phyloP scores from a whole-genome alignment of 2,329 filamentous ascomycete genomes.

The Thielaviopsis populi region DNA sequence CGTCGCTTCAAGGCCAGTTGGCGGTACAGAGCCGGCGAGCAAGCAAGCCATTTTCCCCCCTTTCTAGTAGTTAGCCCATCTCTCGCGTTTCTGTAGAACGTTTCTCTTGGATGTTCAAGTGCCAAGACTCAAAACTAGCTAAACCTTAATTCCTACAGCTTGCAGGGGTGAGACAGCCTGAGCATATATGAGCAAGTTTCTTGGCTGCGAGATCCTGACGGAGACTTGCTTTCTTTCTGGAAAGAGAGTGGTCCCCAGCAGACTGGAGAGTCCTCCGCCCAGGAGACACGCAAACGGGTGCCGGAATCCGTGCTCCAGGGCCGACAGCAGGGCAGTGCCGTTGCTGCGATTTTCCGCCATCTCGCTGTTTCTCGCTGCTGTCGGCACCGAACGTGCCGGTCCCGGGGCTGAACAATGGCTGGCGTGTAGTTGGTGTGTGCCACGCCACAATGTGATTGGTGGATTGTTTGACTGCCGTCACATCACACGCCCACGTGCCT shows the following conservation, averaged over 20 bases:
- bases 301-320: too few species aligned
- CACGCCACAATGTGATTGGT: too few species aligned
- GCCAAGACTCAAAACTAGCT: not conserved
- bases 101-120: conserved; percentile 1
- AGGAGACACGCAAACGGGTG: not conserved
- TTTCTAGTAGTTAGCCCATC: not conserved
- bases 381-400: too few species aligned
- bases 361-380: too few species aligned
- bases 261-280: not conserved
- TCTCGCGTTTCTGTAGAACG: not conserved
- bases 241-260: not conserved
- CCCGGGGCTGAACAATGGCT: too few species aligned
- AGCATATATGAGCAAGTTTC: conserved; percentile 14
- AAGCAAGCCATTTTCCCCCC: not conserved
- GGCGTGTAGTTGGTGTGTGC: too few species aligned
- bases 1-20: not conserved
- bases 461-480: too few species aligned
- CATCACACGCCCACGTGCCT: too few species aligned
- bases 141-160: conserved; percentile 5
- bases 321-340: too few species aligned
- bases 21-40: not conserved
- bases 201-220: not conserved
- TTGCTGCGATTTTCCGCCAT: too few species aligned
- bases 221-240: not conserved
- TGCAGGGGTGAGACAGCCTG: not conserved